Conservation (phyloP, 179 eudicot genomes). For the Silene vulgaris region DNA sequence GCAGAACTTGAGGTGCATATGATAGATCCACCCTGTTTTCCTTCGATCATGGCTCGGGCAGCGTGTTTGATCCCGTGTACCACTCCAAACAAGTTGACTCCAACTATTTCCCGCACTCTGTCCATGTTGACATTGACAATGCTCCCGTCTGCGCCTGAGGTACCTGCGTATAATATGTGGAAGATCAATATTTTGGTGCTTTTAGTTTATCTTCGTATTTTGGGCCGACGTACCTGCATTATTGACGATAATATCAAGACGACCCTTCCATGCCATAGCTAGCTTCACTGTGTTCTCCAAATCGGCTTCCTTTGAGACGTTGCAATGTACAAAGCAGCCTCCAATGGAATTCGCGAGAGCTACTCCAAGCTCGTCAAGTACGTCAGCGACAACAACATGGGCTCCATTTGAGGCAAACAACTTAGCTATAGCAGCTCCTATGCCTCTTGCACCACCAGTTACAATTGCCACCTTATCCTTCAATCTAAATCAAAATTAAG, state of each 20-base stretch:
- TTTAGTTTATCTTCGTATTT: too few relatives aligned
- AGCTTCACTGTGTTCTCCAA: conserved; percentile 53
- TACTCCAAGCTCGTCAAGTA: conserved; percentile 56
- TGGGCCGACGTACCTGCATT: conserved; percentile 53
- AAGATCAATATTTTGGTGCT: too few relatives aligned
- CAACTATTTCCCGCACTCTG: conserved; percentile 32
- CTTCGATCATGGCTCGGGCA: conserved; percentile 56
- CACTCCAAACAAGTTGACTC: conserved; percentile 49
- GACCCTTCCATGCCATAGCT: conserved; percentile 68
- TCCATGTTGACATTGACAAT: conserved; percentile 56
- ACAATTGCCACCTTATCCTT: conserved; percentile 70
- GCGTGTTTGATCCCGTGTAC: conserved; percentile 82
- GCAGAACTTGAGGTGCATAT: conserved; percentile 77
- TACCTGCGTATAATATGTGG: conserved; percentile 21
- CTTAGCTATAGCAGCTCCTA: conserved; percentile 70
- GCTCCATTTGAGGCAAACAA: conserved; percentile 70
- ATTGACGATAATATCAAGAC: conserved; percentile 66
- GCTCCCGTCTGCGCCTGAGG: conserved; percentile 54
- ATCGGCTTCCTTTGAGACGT: conserved; percentile 63
- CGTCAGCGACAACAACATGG: conserved; percentile 60
- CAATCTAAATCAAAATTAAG: conserved; percentile 34
- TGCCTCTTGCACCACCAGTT: conserved; percentile 91
- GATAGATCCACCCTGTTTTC: conserved; percentile 47
- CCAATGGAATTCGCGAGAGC: conserved; percentile 54
- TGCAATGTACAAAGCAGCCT: conserved; percentile 64